A percentile compares a stretch with the other conserved stretches of the same genome.
Evolutionary conservation across 306 rosid species (phyloP).

Genomic region (Vigna nakashimae): DNA sequence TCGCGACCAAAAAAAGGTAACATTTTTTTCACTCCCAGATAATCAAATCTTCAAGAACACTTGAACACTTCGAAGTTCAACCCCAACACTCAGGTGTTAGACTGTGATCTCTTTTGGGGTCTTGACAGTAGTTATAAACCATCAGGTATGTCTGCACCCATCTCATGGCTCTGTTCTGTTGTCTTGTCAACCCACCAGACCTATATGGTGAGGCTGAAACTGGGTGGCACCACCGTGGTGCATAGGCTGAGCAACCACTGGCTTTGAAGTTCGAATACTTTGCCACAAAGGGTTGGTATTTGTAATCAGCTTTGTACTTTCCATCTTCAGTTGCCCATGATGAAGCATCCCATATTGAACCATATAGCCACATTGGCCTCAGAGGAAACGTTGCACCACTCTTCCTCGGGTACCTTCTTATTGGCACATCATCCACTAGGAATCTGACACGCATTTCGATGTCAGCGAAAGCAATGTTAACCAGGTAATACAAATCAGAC

Average conservation of each 20-base stretch:
- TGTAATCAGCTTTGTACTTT: slow-evolving; percentile 94
- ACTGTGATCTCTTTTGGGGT: slow-evolving; percentile 83
- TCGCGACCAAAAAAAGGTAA: slow-evolving; percentile 17
- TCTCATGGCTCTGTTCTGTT: slow-evolving; percentile 70
- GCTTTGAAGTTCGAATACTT: slow-evolving; percentile 78
- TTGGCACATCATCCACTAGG: slow-evolving; percentile 94
- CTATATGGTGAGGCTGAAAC: slow-evolving; percentile 78
- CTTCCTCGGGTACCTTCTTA: slow-evolving; percentile 85
- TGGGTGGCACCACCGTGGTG: slow-evolving; percentile 73
- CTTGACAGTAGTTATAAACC: slow-evolving; percentile 90
- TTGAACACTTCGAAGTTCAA: slow-evolving; percentile 3
- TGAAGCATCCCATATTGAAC: slow-evolving; percentile 99
- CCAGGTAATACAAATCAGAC: background rate
- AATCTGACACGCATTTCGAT: slow-evolving; percentile 60
- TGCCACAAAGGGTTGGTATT: slow-evolving; percentile 91
- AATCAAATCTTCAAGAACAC: slow-evolving; percentile 2
- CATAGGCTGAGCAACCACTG: slow-evolving; percentile 79
- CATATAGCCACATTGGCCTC: slow-evolving; percentile 98
- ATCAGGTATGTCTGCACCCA: slow-evolving; percentile 84
- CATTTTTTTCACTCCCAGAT: slow-evolving; percentile 5
- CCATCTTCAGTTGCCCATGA: slow-evolving; percentile 99
- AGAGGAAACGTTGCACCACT: slow-evolving; percentile 79
- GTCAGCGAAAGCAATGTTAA: slow-evolving; percentile 26
- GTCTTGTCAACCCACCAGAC: slow-evolving; percentile 76
- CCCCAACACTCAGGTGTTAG: slow-evolving; percentile 88